Evolutionary conservation across 192 early-diverging fungal genomes (phyloP).

Genomic region (Paraglomus brasilianum): DNA sequence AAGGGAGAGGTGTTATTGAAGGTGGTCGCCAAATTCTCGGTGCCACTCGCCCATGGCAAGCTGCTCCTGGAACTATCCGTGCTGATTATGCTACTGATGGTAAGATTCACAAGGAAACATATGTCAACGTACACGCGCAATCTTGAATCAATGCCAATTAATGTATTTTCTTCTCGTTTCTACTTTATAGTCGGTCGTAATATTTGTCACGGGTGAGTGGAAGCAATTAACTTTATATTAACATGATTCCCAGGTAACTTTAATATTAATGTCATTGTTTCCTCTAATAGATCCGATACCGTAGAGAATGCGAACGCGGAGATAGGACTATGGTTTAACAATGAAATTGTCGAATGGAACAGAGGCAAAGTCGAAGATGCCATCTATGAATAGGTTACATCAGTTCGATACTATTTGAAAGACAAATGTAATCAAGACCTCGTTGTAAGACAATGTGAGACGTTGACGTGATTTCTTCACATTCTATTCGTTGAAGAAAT

Average conservation of each 20-base stretch:
- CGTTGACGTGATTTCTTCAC: no score
- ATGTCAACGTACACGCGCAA: not conserved
- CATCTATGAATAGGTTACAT: conserved; percentile 67
- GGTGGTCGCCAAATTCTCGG: conserved; percentile 85
- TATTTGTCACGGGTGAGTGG: conserved; percentile 78
- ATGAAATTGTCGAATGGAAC: conserved; percentile 60
- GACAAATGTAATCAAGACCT: no score
- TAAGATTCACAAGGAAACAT: conserved; percentile 25
- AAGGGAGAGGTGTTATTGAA: conserved; percentile 88
- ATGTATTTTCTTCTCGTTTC: not conserved
- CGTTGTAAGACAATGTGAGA: no score
- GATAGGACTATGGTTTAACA: conserved; percentile 82
- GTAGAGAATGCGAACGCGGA: conserved; percentile 88
- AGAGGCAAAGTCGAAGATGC: conserved; percentile 56
- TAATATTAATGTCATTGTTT: conserved; percentile 56
- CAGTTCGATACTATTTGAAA: no score
- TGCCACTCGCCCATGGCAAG: conserved; percentile 90
- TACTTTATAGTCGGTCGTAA: conserved; percentile 58
- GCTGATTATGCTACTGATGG: conserved; percentile 90
- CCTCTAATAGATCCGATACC: conserved; percentile 88
- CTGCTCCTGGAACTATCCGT: conserved; percentile 91
- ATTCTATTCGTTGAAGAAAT: no score
- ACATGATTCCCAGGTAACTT: not conserved
- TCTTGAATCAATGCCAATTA: not conserved
- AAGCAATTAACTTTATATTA: not conserved